Conservation (phyloP, 176 grass and related monocot species). For the sorghum (Sorghum bicolor) region DNA sequence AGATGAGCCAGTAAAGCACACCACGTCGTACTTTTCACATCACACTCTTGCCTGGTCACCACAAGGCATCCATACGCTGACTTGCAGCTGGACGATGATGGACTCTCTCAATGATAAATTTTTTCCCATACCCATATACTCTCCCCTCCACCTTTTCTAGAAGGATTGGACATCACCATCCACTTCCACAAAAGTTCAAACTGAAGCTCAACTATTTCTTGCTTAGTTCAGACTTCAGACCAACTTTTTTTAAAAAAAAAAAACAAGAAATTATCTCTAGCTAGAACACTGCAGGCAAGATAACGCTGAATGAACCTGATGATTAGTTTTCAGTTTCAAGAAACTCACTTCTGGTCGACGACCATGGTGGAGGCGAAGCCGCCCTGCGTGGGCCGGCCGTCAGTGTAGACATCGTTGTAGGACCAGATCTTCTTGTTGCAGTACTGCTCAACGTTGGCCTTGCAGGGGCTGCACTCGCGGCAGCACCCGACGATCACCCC, state of each 20-base stretch:
- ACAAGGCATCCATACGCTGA: background rate
- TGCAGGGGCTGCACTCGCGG: conserved; percentile 75
- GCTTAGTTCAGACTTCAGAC: background rate
- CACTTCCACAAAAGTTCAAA: background rate
- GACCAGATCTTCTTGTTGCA: conserved; percentile 95
- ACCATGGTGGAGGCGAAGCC: conserved; percentile 87
- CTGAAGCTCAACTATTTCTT: background rate
- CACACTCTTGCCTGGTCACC: background rate
- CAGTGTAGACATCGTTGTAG: conserved; percentile 92
- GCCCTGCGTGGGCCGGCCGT: conserved; percentile 77
- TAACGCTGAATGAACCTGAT: background rate
- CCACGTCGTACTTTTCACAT: background rate
- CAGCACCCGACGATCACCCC: conserved; percentile 83
- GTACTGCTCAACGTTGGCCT: conserved; percentile 86
- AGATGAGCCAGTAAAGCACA: background rate
- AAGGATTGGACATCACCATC: background rate
- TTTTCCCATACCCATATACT: background rate
- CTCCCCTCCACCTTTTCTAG: background rate
- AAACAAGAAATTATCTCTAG: background rate
- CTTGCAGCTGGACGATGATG: background rate
- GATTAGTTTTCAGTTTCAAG: background rate
- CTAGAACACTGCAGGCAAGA: background rate
- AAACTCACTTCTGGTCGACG: conserved; percentile 90
- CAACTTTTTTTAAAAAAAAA: too few relatives aligned
- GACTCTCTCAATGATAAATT: background rate